Evolutionary conservation across 352 stramenopile species (phyloP).

Genomic region (Aphanomyces stellatus): DNA sequence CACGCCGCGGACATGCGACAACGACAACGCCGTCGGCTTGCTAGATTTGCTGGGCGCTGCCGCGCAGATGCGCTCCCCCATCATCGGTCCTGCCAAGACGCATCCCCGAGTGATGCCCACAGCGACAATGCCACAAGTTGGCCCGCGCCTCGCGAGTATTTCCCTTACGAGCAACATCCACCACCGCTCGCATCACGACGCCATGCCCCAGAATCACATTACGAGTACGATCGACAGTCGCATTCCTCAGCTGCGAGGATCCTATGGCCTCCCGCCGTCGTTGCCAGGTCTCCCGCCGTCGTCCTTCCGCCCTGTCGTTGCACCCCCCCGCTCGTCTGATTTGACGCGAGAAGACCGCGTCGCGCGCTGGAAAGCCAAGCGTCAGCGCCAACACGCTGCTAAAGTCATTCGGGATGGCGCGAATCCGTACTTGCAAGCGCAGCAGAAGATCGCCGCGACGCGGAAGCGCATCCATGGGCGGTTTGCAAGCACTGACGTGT

Average conservation of each 20-base stretch:
- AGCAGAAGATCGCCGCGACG: not conserved
- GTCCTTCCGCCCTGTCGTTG: not conserved
- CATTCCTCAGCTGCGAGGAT: not conserved
- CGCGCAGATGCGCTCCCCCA: not conserved
- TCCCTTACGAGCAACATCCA: too few species aligned
- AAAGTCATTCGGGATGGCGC: too few species aligned
- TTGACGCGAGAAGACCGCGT: not conserved
- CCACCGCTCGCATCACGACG: too few species aligned
- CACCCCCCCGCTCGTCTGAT: not conserved
- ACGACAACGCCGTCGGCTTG: too few species aligned
- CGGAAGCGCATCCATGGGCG: not conserved
- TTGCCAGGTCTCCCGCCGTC: not conserved
- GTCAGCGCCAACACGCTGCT: too few species aligned
- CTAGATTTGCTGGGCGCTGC: not conserved
- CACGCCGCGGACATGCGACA: too few species aligned
- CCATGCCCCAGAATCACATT: too few species aligned
- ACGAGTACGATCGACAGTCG: constrained; percentile 11
- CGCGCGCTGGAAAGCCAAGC: not conserved
- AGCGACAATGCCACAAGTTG: not conserved
- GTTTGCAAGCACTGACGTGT: not conserved
- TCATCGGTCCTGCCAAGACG: too few species aligned
- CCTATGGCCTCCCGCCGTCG: not conserved
- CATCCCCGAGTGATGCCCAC: not conserved
- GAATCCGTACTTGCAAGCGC: not conserved
- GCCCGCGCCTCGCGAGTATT: too few species aligned